Base-by-base conservation (phyloP, 1,284 basidiomycete species). In the Apiotrichum laibachii region DNA sequence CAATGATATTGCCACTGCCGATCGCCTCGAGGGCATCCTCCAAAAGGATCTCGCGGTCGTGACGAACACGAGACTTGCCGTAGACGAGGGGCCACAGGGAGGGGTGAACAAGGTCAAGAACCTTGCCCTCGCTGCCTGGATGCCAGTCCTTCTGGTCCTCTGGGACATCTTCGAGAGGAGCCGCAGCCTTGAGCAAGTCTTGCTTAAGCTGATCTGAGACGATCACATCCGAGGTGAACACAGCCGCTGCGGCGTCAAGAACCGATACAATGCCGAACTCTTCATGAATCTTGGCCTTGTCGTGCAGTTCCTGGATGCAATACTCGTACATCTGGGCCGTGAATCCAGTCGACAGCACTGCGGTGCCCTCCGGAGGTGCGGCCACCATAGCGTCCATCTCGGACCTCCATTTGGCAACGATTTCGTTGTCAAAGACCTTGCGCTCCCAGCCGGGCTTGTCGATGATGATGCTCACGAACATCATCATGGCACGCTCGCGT, bases 51-150 rank as follows among this genome's bases (percentile, higher is more conserved):
- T 34, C 37, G 37, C 45, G 37, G 22, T 55, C 52, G 18, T 2
- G 7, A 10, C 19, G 31, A 57, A 37, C 12, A 44, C 37, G 34
- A 49, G 60, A 15, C 56, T 57, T 50, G 53, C 60, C 60, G 35
- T 57, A 61, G 33, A 61, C 60, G 5, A 61, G 56, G 15, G 56
- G 56, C 44, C 49, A 61, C 21, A 61, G n/a, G n/a, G n/a, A n/a
- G n/a, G n/a, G n/a, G n/a, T n/a, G n/a, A n/a, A n/a, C n/a, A n/a
- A n/a, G n/a, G 60, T 61, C 60, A 45, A 61, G 60, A 16, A 61
- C 60, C 52, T 45, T 26, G 26, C 42, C 53, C 22, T 61, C 26
- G 39, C 48, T 52, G 10, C 60, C 60, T 0, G 60, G 60, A 50
- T 61, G 60, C 60, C 60, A 61, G 56, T 57, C 60, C 45, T 53